A percentile compares a stretch with the other conserved stretches of the same genome.
Conservation (phyloP, 1,284 basidiomycete species). For the Xerocomus amazonicus region DNA sequence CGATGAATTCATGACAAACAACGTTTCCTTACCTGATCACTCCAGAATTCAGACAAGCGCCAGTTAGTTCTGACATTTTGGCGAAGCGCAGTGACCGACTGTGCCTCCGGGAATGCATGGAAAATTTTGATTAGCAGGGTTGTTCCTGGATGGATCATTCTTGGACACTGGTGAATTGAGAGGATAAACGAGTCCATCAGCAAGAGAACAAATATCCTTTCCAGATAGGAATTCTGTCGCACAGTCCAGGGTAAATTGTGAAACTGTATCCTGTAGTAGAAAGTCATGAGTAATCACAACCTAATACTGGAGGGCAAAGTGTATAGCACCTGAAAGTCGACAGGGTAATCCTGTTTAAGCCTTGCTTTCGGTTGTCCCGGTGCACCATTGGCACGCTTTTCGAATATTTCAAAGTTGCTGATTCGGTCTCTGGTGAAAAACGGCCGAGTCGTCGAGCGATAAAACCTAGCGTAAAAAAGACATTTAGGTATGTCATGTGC, state of each 20-base stretch:
- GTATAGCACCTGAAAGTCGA: constrained; percentile 35
- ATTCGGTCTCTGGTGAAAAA: constrained; percentile 51
- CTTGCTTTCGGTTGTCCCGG: constrained; percentile 39
- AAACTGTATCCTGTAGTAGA: constrained; percentile 40
- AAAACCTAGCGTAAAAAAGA: too few relatives aligned
- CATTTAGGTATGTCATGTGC: too few relatives aligned
- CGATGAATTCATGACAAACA: constrained; percentile 25
- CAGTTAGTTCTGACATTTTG: constrained; percentile 19
- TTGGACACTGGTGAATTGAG: constrained; percentile 20
- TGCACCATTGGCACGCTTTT: constrained; percentile 40
- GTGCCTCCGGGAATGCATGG: constrained; percentile 24
- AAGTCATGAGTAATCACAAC: too few relatives aligned
- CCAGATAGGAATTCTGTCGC: constrained; percentile 52
- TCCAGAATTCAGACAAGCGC: constrained; percentile 28
- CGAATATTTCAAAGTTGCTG: constrained; percentile 50
- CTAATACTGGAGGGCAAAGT: too few relatives aligned
- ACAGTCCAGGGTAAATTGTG: constrained; percentile 46
- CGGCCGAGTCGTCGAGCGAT: constrained; percentile 54
- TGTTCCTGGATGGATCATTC: constrained; percentile 13
- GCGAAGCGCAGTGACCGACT: constrained; percentile 13
- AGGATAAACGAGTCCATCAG: constrained; percentile 37
- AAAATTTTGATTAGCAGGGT: constrained; percentile 31
- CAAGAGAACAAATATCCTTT: constrained; percentile 37
- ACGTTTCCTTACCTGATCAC: constrained; percentile 15
- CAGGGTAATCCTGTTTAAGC: constrained; percentile 38